Conservation (phyloP, 805 yeast species). For the Hermanozyma aechmeae region DNA sequence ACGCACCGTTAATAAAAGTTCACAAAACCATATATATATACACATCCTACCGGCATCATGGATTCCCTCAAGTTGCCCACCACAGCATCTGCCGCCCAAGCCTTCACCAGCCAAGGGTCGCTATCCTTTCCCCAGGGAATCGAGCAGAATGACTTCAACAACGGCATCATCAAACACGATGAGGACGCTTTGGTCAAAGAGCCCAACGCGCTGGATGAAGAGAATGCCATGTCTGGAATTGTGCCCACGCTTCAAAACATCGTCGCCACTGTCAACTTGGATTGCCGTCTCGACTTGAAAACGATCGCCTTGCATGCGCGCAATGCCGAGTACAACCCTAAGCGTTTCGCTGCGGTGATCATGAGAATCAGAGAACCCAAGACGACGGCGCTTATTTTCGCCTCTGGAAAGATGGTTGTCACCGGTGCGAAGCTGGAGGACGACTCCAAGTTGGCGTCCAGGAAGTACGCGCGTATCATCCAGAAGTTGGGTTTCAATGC, state of each 20-base stretch:
- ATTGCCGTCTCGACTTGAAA: conserved; percentile 90
- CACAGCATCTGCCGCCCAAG: conserved; percentile 68
- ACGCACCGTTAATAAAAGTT: conserved; percentile 1
- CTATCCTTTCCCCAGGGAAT: conserved; percentile 52
- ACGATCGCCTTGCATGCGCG: conserved; percentile 98
- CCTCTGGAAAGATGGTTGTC: conserved; percentile 98
- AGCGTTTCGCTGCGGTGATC: conserved; percentile 97
- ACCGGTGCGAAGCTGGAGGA: conserved; percentile 99
- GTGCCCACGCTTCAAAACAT: conserved; percentile 94
- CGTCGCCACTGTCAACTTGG: conserved; percentile 95
- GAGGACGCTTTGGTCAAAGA: conserved; percentile 16
- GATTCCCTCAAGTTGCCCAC: conserved; percentile 70
- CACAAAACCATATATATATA: conserved; percentile 6
- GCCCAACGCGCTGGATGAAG: conserved; percentile 42
- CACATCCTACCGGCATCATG: conserved; percentile 29
- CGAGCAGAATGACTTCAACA: conserved; percentile 6
- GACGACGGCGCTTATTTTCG: conserved; percentile 94
- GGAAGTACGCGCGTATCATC: conserved; percentile 96
- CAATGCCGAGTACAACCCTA: conserved; percentile 97
- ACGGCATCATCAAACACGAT: conserved; percentile 6
- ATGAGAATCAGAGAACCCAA: conserved; percentile 99
- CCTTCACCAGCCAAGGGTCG: conserved; percentile 59
- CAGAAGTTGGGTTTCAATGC: conserved; percentile 98
- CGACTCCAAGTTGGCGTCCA: conserved; percentile 94
- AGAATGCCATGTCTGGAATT: conserved; percentile 82